Evolutionary conservation across 164 flowering plant genomes (phyloP), one percentile per base, ranked within the genome.

Genomic region (Umbellularia californica): DNA sequence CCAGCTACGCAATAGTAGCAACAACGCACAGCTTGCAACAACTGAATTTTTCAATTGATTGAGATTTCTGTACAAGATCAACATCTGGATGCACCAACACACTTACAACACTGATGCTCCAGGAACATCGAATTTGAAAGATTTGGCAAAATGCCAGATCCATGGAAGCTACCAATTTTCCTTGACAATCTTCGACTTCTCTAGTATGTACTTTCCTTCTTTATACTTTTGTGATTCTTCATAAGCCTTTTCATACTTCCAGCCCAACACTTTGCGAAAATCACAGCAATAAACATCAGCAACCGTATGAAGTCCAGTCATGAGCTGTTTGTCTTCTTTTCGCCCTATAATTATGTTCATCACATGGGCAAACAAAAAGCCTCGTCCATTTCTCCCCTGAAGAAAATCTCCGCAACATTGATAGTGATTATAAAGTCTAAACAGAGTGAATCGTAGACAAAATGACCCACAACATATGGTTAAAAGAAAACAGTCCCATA

Each of bases 291-390:
- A 75, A 35, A 88, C 80, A 79, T 88, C 92, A n/a, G 89, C 88
- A 73, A 88, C 90, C 2, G 87, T 87, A 74, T 85, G 89, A 10
- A 85, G 83, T 35, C 92, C 92, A 62, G 88, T 88, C 79, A 87
- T 65, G 35, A 87, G 87, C 17, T 81, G 83, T 76, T 87, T 79
- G 76, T 88, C 90, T 63, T 83, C 88, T 73, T 85, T 85, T 0
- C 85, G 82, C 55, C 92, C 92, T 22, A 76, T 80, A 55, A 58
- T 69, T 69, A 87, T 77, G 75, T 88, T 88, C 90, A 84, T 84
- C 3, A 84, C 89, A 72, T 85, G 90, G n/a, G 87, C 79, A 74
- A 88, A 88, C 63, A 88, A 76, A 77, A 85, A 88, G 15, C 85
- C 90, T 23, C 89, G 79, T 1, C 88, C 85, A 63, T 83, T 73